phyloP scores from a whole-genome alignment of 2,329 filamentous ascomycete species.

The Amauroascus niger region DNA sequence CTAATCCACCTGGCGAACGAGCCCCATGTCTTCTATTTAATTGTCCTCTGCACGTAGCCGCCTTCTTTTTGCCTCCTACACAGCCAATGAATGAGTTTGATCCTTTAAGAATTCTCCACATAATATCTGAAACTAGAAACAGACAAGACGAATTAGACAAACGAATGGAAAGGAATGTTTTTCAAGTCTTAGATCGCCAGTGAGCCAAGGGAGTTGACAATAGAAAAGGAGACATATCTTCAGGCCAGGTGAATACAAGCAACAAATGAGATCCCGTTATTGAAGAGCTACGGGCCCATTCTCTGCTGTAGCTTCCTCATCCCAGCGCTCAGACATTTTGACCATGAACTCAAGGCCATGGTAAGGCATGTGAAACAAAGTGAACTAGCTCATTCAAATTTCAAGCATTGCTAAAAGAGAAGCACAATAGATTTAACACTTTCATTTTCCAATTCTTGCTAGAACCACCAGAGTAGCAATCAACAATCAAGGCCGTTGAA shows the following conservation, averaged over 20 bases:
- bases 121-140: background rate
- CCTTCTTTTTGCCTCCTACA: too few relatives aligned
- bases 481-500: constrained; percentile 7
- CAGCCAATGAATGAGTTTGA: too few relatives aligned
- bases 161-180: background rate
- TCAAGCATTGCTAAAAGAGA: constrained; percentile 54
- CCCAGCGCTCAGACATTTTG: too few relatives aligned
- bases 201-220: background rate
- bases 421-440: constrained; percentile 27
- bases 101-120: background rate
- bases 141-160: background rate
- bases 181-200: background rate
- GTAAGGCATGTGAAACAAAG: background rate
- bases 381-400: background rate
- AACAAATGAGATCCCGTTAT: too few relatives aligned
- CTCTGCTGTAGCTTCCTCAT: too few relatives aligned
- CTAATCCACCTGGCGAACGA: too few relatives aligned
- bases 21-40: too few relatives aligned
- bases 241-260: background rate
- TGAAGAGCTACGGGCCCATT: too few relatives aligned
- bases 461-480: constrained; percentile 1
- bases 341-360: too few relatives aligned
- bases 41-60: too few relatives aligned
- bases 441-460: constrained; percentile 5
- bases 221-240: background rate